Evolutionary conservation across 805 yeast genomes (phyloP).

Genomic region (Pichia ethanolica): DNA sequence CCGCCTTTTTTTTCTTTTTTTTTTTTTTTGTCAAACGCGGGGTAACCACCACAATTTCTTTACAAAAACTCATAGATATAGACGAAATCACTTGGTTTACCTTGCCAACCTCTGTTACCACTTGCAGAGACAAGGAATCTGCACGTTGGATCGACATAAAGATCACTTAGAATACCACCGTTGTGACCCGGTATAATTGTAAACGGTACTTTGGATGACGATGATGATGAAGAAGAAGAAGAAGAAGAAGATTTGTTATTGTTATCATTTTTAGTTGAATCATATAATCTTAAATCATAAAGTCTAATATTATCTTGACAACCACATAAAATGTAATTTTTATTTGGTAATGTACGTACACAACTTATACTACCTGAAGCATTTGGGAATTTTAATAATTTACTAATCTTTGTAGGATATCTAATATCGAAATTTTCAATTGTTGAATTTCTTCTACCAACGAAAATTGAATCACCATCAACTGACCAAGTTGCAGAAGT

Average conservation of each 20-base stretch:
- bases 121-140: constrained; percentile 84
- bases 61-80: constrained; percentile 26
- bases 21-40: background rate
- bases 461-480: constrained; percentile 71
- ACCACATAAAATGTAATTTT: constrained; percentile 74
- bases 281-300: constrained; percentile 48
- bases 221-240: background rate
- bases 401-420: constrained; percentile 45
- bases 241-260: constrained; percentile 10
- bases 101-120: constrained; percentile 95
- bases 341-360: constrained; percentile 73
- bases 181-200: constrained; percentile 93
- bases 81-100: constrained; percentile 70
- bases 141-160: constrained; percentile 80
- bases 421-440: constrained; percentile 70
- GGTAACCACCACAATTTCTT: background rate
- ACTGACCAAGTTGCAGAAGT: constrained; percentile 82
- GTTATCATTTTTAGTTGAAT: constrained; percentile 13
- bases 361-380: constrained; percentile 89
- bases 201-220: constrained; percentile 51
- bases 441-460: constrained; percentile 83
- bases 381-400: constrained; percentile 65
- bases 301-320: constrained; percentile 84
- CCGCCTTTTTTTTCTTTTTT: background rate
- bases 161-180: constrained; percentile 77